Evolutionary conservation across 257 asterid species (phyloP).

Genomic region (Solanum tarapatanum): DNA sequence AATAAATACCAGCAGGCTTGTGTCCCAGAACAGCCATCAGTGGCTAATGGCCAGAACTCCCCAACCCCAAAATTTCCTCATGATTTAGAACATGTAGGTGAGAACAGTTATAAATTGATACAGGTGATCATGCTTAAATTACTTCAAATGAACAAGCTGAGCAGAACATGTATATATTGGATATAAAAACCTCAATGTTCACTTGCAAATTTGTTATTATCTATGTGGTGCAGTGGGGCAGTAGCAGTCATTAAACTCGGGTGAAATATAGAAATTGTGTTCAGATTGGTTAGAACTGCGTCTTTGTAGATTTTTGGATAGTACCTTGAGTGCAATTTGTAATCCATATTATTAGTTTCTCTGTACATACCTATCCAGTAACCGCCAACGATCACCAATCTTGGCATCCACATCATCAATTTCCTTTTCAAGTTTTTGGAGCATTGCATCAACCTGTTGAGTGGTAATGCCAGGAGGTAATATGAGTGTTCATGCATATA

Average conservation of each 20-base stretch:
- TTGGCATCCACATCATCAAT: constrained; percentile 92
- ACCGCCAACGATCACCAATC: constrained; percentile 86
- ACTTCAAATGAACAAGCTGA: not conserved
- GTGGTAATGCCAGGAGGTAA: constrained; percentile 9
- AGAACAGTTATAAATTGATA: not conserved
- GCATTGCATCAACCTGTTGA: constrained; percentile 90
- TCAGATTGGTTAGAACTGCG: not conserved
- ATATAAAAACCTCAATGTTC: not conserved
- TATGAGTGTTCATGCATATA: not conserved
- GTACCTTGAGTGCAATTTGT: not conserved
- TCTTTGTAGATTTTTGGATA: not conserved
- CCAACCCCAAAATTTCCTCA: not conserved
- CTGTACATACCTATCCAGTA: constrained; percentile 73
- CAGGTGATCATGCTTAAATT: not conserved
- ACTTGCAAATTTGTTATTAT: not conserved
- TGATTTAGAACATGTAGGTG: not conserved
- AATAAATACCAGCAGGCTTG: not conserved
- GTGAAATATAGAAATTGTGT: not conserved
- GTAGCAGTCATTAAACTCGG: not conserved
- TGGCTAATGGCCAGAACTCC: not conserved
- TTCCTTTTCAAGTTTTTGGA: constrained; percentile 93
- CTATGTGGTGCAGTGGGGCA: not conserved
- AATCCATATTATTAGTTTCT: not conserved
- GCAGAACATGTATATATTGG: not conserved
- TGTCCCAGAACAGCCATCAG: not conserved